Base-by-base conservation (phyloP, 257 asterid genomes). In the Leptodermis oblonga region DNA sequence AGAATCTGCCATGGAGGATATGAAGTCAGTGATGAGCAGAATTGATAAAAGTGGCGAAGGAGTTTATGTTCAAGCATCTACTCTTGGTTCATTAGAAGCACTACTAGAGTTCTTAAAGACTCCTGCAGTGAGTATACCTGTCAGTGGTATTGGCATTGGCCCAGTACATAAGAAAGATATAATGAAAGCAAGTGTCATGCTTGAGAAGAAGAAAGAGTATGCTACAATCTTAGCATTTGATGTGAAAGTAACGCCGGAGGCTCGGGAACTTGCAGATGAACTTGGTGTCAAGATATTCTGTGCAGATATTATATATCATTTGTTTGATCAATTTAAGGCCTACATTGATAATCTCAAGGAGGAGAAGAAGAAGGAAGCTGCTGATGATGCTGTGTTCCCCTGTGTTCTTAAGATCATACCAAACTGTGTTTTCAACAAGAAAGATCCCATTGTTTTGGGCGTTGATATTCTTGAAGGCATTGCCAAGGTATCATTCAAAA, bases 181-280 rank as follows among this genome's bases (percentile, higher is more conserved):
- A 70, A 89, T 94, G 97, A 91, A 87, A 84, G 97, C 98, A 5
- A 94, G 97, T 74, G 98, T 89, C 41, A 94, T 91, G 99, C 99
- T 94, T 68, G 98, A 94, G 86, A 94, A 91, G 92, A 86, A 86
- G 83, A 94, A 86, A 77, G 97, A 91, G 81, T 94, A 77, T 76
- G 97, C 85, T 55, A 91, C 97, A 37, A 89, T 91, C 75, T 82
- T 94, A 82, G 99, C 99, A 26, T 94, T 94, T 54, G 99, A 91
- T 72, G 97, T 94, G 53, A 91, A 80, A 83, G 97, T 91, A 67
- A 89, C 97, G 15, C 90, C 83, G 43, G 99, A 91, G 78, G 96
- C 97, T 76, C 86, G 95, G 77, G 95, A 91, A 66, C 95, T 87
- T 46, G 90, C 99, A 8, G 97, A 91, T 65, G 97, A 91, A 67